These are phyloP conservation scores for Babesia divergens DNA, from an alignment of 169 alveolate genomes.

Conservation along the genomic window DNA sequence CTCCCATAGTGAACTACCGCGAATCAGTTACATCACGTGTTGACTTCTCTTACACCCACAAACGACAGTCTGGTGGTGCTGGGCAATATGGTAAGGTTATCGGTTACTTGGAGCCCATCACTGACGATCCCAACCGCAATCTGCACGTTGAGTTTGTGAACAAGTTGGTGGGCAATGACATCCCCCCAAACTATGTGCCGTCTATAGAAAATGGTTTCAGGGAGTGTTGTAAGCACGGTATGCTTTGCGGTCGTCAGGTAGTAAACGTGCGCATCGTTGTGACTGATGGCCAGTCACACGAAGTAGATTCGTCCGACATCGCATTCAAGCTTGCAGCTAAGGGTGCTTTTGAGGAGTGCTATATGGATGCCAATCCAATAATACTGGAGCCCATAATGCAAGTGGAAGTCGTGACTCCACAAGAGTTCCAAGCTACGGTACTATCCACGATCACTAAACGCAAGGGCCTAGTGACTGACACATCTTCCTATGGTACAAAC, in stretches of 20 bases:
- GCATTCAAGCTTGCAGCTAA: slow-evolving; percentile 92
- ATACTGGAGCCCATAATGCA: slow-evolving; percentile 91
- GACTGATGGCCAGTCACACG: slow-evolving; percentile 89
- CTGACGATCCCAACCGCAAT: slow-evolving; percentile 71
- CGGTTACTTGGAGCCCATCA: slow-evolving; percentile 88
- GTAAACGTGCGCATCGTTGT: slow-evolving; percentile 86
- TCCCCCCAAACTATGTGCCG: slow-evolving; percentile 90
- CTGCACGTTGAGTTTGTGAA: slow-evolving; percentile 69
- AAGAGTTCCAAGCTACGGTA: slow-evolving; percentile 79
- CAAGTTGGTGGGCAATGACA: slow-evolving; percentile 83
- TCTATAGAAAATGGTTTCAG: slow-evolving; percentile 93
- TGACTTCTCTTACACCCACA: slow-evolving; percentile 89
- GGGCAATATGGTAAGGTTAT: slow-evolving; percentile 93
- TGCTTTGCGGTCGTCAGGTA: slow-evolving; percentile 90
- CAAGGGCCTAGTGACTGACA: slow-evolving; percentile 87
- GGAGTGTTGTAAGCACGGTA: slow-evolving; percentile 87
- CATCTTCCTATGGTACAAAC: slow-evolving; percentile 77
- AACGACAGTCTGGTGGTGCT: slow-evolving; percentile 96
- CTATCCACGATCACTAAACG: slow-evolving; percentile 85
- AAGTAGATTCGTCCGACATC: slow-evolving; percentile 89
- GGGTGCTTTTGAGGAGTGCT: slow-evolving; percentile 80
- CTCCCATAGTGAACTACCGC: slow-evolving; percentile 92
- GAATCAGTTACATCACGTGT: slow-evolving; percentile 83
- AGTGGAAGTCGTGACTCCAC: slow-evolving; percentile 88
- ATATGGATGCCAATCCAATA: slow-evolving; percentile 80